Base-by-base conservation (phyloP, 768 basidiomycete species). In the Butyriboletus loyo region DNA sequence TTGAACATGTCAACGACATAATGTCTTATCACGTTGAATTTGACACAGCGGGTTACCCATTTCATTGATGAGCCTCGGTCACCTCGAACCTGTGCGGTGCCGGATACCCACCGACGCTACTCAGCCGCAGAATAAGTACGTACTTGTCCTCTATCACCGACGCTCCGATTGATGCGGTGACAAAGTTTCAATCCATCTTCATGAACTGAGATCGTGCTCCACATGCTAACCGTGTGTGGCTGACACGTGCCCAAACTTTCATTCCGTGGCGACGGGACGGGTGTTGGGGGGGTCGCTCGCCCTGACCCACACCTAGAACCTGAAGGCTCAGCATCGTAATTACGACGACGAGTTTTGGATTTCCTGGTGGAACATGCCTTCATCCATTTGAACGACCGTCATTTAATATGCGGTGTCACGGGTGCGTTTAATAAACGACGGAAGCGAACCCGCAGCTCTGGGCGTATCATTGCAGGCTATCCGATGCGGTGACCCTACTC, bases 361-460 rank as follows among this genome's bases (percentile, higher is more conserved):
- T 15, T 31, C 21, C 17, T 22, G 32, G 34, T 36, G 34, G 46
- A 50, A 50, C 13, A 9, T 49, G 41, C 41, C 27, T 45, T 25
- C n/a, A n/a, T 46, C 45, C 17, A 25, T 46, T 34, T 24, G 45
- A 32, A 34, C 10, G 31, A 34, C 28, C 9, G 22, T 45, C 15
- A 22, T 28, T 31, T 44, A 30, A 45, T 45, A 34, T 46, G 31
- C 45, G 32, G 22, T 24, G 45, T 46, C 50, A 48, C 35, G 49
- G 47, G 19, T 15, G 36, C 35, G 49, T 51, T 52, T 52, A 51
- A 52, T 51, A 39, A 52, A 32, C 34, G 49, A 25, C 51, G 50
- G 35, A 50, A 50, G 50, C 47, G 47, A 50, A 8, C 27, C 34
- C 19, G 11, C 45, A 50, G 32, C 19, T 34, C 24, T 48, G 30